A percentile compares a stretch with the other conserved stretches of the same genome.
Conservation (phyloP, 257 asterid genomes). For the Nemophila menziesii region DNA sequence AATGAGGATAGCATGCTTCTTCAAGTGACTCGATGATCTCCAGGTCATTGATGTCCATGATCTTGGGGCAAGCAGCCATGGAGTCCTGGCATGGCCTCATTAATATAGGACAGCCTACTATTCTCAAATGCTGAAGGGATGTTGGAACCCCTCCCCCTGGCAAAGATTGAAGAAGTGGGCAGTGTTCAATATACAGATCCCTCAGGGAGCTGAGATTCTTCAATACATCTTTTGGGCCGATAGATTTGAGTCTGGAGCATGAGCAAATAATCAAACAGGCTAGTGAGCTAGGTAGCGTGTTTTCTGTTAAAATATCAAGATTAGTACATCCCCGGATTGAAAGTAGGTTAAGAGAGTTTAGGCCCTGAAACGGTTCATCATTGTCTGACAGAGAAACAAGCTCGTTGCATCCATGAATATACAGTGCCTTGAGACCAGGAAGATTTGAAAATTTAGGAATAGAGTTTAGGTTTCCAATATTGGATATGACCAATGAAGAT, state of each 20-base stretch:
- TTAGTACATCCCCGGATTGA: conserved; percentile 6
- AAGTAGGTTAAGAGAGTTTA: conserved; percentile 6
- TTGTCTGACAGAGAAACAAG: background rate
- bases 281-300: background rate
- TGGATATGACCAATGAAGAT: conserved; percentile 6
- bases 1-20: no score
- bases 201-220: conserved; percentile 3
- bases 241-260: conserved; percentile 4
- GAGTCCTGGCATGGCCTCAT: background rate
- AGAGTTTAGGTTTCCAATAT: conserved; percentile 3
- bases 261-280: conserved; percentile 6
- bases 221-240: background rate
- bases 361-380: conserved; percentile 1
- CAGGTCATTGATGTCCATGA: conserved; percentile 5
- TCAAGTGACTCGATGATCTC: background rate
- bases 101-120: conserved; percentile 1
- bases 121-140: conserved; percentile 8
- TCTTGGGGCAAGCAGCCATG: conserved; percentile 2
- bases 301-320: background rate
- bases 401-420: conserved; percentile 6
- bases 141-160: conserved; percentile 6
- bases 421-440: conserved; percentile 8
- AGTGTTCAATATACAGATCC: conserved; percentile 8
- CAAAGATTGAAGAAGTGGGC: conserved; percentile 6
- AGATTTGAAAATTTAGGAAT: conserved; percentile 7